These are phyloP conservation scores for Platismatia glauca DNA, from an alignment of 495 filamentous ascomycete species.

Conservation along the genomic window DNA sequence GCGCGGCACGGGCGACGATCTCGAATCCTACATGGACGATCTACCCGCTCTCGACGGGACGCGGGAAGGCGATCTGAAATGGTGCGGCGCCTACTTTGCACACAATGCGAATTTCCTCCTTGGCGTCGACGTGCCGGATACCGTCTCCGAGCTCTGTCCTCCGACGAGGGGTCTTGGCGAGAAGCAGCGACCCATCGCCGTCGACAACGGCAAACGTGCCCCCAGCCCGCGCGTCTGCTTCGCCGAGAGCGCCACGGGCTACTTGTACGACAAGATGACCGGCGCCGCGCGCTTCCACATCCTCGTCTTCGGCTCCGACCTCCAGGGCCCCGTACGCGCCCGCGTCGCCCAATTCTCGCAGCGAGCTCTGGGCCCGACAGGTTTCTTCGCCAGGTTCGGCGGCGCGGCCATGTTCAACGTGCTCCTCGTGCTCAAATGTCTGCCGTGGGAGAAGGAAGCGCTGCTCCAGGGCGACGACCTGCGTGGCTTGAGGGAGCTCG, in stretches of 20 bases:
- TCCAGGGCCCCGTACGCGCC: conserved; percentile 23
- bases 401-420: conserved; percentile 28
- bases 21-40: not conserved
- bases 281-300: conserved; percentile 27
- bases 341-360: not conserved
- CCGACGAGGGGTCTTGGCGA: no score
- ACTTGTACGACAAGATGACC: conserved; percentile 21
- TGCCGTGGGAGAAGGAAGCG: conserved; percentile 17
- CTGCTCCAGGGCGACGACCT: not conserved
- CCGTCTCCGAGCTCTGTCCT: no score
- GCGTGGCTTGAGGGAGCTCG: conserved; percentile 7
- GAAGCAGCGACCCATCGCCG: no score
- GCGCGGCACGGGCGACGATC: conserved; percentile 4
- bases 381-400: conserved; percentile 28
- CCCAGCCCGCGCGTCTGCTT: no score
- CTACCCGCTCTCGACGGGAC: no score
- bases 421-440: conserved; percentile 27
- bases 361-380: not conserved
- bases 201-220: no score
- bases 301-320: conserved; percentile 29
- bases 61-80: no score
- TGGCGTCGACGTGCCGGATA: no score
- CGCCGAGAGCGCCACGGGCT: conserved; percentile 34
- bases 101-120: not conserved
- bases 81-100: no score